Evolutionary conservation across 2,329 filamentous ascomycete species (phyloP).

Genomic region (Penicillium expansum): DNA sequence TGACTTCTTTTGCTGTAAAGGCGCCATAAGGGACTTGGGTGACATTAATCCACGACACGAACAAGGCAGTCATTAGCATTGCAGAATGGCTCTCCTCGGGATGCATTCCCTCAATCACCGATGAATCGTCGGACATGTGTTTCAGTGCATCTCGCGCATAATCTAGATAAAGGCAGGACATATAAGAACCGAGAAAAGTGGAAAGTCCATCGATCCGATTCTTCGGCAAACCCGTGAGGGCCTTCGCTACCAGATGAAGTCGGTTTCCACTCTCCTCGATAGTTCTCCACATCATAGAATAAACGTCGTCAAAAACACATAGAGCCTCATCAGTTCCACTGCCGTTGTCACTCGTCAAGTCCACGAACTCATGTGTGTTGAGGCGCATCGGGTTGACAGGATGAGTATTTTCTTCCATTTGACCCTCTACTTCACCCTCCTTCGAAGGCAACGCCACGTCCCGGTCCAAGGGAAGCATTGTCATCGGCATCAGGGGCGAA

Average conservation of each 20-base stretch:
- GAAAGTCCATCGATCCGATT: not conserved
- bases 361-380: not conserved
- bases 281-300: not conserved
- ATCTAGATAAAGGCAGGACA: not conserved
- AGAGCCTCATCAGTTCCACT: not conserved
- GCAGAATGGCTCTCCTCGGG: not conserved
- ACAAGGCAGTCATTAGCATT: not conserved
- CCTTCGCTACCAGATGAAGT: not conserved
- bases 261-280: not conserved
- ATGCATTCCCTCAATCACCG: not conserved
- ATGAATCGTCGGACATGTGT: not conserved
- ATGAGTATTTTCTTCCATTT: not conserved
- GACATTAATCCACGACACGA: not conserved
- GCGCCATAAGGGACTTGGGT: not conserved
- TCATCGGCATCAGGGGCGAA: not conserved
- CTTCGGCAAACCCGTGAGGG: not conserved
- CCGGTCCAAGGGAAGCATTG: not conserved
- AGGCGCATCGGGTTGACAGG: not conserved
- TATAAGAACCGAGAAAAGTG: not conserved
- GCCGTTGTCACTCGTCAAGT: not conserved
- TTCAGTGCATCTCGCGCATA: not conserved
- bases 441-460: not conserved
- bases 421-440: not conserved
- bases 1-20: not conserved
- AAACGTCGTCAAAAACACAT: not conserved